A percentile compares a stretch with the other conserved stretches of the same genome.
phyloP scores from a whole-genome alignment of 169 alveolate species.

The Plasmodium reichenowi region DNA sequence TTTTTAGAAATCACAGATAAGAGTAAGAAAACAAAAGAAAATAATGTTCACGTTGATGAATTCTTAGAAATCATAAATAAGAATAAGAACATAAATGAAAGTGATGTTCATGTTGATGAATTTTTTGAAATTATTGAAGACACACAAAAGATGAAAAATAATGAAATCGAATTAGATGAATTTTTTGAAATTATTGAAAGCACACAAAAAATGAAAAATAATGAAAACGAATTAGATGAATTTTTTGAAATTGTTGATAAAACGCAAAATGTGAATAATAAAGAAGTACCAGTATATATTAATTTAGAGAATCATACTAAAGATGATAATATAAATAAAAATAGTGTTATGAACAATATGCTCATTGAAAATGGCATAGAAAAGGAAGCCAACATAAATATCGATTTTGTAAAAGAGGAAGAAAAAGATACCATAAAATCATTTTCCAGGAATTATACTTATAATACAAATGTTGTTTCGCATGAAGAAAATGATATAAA shows the following conservation, averaged over 20 bases:
- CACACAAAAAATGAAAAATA: conserved; percentile 7
- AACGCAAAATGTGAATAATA: background rate
- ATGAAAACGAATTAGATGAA: conserved; percentile 9
- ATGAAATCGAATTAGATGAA: conserved; percentile 22
- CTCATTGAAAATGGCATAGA: conserved; percentile 1
- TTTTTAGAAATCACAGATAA: conserved; percentile 48
- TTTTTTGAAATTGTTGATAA: conserved; percentile 25
- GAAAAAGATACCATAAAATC: background rate
- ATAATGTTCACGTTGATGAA: conserved; percentile 5
- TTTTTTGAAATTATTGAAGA: conserved; percentile 49
- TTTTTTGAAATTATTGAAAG: conserved; percentile 33
- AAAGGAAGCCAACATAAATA: conserved; percentile 13
- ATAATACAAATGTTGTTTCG: background rate
- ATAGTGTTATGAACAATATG: background rate
- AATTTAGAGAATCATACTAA: conserved; percentile 32
- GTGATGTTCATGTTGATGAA: conserved; percentile 17
- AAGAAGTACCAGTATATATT: conserved; percentile 3
- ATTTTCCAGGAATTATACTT: background rate
- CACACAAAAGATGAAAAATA: conserved; percentile 7
- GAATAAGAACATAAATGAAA: background rate
- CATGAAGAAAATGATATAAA: background rate
- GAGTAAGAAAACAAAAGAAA: conserved; percentile 5
- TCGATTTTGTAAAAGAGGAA: conserved; percentile 1
- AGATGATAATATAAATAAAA: conserved; percentile 2
- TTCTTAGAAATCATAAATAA: conserved; percentile 22